Conservation (phyloP, 192 early-diverging fungal genomes). For the Radiomyces spectabilis region DNA sequence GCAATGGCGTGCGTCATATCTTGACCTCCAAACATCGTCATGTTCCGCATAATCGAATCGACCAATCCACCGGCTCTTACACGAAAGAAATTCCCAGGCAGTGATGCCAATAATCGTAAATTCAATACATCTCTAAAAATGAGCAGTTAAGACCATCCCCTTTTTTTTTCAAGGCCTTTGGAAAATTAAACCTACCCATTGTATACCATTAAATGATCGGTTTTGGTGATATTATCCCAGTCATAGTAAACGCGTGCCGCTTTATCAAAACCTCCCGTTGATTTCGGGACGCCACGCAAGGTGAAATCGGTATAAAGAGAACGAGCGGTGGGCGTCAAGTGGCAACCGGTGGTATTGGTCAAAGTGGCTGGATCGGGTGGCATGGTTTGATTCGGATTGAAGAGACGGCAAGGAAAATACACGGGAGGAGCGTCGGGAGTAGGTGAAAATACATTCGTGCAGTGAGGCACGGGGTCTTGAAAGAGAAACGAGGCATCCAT, state of each 20-base stretch:
- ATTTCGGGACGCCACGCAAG: conserved; percentile 17
- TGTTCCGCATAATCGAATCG: not conserved
- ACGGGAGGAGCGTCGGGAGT: conserved; percentile 20
- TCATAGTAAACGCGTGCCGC: conserved; percentile 48
- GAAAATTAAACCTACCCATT: conserved; percentile 47
- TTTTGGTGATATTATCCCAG: conserved; percentile 46
- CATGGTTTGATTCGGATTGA: conserved; percentile 34
- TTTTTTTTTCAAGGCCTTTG: not conserved
- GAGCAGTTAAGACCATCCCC: not conserved
- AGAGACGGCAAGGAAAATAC: conserved; percentile 59
- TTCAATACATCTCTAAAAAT: conserved; percentile 7
- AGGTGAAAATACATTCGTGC: conserved; percentile 42
- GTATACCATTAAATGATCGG: conserved; percentile 44
- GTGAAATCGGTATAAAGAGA: conserved; percentile 34
- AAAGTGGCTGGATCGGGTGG: conserved; percentile 34
- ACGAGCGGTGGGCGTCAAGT: conserved; percentile 39
- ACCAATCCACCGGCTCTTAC: conserved; percentile 11
- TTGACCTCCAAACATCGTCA: conserved; percentile 1
- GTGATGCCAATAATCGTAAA: conserved; percentile 5
- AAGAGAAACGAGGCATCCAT: conserved; percentile 68
- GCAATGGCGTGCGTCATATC: conserved; percentile 9
- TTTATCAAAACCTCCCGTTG: conserved; percentile 15
- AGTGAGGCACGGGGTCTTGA: conserved; percentile 50
- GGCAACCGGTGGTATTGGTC: conserved; percentile 46
- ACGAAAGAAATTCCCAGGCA: conserved; percentile 1